A percentile compares a stretch with the other conserved stretches of the same genome.
Evolutionary conservation across 75 land plant species (phyloP).

Genomic region (Adiantum capillusveneris): DNA sequence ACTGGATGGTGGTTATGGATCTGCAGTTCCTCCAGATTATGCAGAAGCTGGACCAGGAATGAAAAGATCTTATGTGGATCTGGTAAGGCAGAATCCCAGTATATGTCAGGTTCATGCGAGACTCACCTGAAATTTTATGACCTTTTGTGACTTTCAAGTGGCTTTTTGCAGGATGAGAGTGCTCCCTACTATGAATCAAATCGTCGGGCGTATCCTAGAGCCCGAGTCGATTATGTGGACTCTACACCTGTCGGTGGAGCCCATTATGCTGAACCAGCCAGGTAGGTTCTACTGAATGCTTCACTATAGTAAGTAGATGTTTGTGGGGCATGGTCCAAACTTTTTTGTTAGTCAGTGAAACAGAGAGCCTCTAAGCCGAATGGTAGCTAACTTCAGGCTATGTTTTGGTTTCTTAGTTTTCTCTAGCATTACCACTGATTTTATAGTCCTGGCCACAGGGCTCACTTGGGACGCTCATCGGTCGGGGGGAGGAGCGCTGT

Average conservation of each 20-base stretch:
- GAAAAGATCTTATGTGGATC: slow-evolving; percentile 15
- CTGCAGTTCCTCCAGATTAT: slow-evolving; percentile 17
- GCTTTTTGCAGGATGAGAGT: not conserved
- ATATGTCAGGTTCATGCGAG: not conserved
- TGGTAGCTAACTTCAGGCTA: no score
- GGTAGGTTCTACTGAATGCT: slow-evolving; percentile 1
- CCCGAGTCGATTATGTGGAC: slow-evolving; percentile 1
- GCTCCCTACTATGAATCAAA: slow-evolving; percentile 1
- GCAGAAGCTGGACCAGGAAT: slow-evolving; percentile 14
- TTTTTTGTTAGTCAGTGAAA: not conserved
- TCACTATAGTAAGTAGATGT: not conserved
- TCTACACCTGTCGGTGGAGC: not conserved
- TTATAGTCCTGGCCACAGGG: not conserved
- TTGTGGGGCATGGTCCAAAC: not conserved
- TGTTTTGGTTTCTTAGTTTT: no score
- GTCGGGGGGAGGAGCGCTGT: not conserved
- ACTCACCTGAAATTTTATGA: no score
- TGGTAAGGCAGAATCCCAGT: slow-evolving; percentile 10
- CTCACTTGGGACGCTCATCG: slow-evolving; percentile 1
- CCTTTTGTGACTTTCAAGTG: not conserved
- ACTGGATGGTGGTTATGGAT: slow-evolving; percentile 10
- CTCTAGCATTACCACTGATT: no score
- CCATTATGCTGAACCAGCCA: not conserved
- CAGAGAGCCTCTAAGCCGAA: no score
- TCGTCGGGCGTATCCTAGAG: slow-evolving; percentile 2